phyloP scores from a whole-genome alignment of 345 rosid genomes.

The Trapa bicornis region DNA sequence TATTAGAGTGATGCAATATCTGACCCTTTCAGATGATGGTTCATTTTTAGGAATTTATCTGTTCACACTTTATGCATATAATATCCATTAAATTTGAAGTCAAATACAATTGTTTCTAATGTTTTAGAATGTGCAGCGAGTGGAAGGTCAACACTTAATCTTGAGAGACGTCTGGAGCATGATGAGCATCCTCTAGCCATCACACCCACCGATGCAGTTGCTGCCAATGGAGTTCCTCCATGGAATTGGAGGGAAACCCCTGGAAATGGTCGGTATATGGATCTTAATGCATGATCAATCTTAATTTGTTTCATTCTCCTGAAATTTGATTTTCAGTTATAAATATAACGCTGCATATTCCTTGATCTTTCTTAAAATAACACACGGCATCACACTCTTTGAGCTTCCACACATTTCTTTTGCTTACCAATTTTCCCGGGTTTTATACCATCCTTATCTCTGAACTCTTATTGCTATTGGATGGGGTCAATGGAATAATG shows the following conservation, averaged over 20 bases:
- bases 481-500: not conserved
- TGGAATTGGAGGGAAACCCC: slow-evolving; percentile 99
- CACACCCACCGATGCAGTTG: slow-evolving; percentile 70
- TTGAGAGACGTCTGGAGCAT: slow-evolving; percentile 89
- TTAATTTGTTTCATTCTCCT: not conserved
- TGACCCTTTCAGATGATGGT: not conserved
- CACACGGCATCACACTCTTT: not conserved
- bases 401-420: not conserved
- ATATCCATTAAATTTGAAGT: not conserved
- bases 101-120: not conserved
- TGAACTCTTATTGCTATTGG: not conserved
- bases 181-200: slow-evolving; percentile 96
- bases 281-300: not conserved
- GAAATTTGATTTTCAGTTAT: not conserved
- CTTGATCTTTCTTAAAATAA: not conserved
- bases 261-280: slow-evolving; percentile 51
- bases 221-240: slow-evolving; percentile 83
- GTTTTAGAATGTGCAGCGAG: slow-evolving; percentile 40
- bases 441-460: not conserved
- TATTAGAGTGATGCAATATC: not conserved
- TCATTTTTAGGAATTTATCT: not conserved
- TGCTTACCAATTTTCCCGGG: not conserved
- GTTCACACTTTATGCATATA: not conserved
- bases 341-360: not conserved
- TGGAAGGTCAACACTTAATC: slow-evolving; percentile 77